These are phyloP conservation scores for Oehlia diaphana DNA, from an alignment of 192 early-diverging fungal species.

Conservation along the genomic window DNA sequence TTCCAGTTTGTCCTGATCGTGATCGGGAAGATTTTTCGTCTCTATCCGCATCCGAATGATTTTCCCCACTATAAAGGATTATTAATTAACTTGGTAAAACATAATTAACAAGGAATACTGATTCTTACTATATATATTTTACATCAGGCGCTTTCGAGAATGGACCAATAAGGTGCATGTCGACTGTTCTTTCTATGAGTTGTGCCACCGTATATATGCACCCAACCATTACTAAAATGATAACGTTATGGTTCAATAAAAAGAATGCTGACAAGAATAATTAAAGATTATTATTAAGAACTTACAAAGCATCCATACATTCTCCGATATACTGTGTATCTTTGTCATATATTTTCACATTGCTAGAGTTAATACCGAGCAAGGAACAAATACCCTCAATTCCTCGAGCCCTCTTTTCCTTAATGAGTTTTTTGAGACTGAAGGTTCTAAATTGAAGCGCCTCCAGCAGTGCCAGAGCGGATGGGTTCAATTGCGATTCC, in stretches of 20 bases:
- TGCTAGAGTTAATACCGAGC: too few relatives aligned
- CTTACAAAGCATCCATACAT: conserved; percentile 9
- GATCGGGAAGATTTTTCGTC: too few relatives aligned
- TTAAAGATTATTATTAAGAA: not conserved
- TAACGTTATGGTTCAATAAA: not conserved
- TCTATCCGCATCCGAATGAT: conserved; percentile 17
- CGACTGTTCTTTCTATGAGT: not conserved
- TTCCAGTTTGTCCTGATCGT: too few relatives aligned
- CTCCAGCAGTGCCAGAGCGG: too few relatives aligned
- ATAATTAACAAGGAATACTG: not conserved
- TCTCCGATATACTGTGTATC: conserved; percentile 22
- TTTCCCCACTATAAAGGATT: conserved; percentile 15
- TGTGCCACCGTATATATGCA: not conserved
- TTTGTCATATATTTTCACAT: conserved; percentile 3
- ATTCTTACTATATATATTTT: conserved; percentile 11
- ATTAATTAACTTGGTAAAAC: not conserved
- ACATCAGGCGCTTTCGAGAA: not conserved
- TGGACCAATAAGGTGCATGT: not conserved
- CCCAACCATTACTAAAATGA: conserved; percentile 1
- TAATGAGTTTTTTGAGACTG: too few relatives aligned
- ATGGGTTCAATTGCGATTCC: too few relatives aligned
- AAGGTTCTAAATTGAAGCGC: too few relatives aligned
- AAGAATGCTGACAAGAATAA: not conserved
- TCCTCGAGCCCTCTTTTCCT: too few relatives aligned
- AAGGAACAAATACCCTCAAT: not conserved